A percentile compares a stretch with the other conserved stretches of the same genome.
phyloP scores from a whole-genome alignment of 345 rosid species.

The Arabidopsis arenosa region DNA sequence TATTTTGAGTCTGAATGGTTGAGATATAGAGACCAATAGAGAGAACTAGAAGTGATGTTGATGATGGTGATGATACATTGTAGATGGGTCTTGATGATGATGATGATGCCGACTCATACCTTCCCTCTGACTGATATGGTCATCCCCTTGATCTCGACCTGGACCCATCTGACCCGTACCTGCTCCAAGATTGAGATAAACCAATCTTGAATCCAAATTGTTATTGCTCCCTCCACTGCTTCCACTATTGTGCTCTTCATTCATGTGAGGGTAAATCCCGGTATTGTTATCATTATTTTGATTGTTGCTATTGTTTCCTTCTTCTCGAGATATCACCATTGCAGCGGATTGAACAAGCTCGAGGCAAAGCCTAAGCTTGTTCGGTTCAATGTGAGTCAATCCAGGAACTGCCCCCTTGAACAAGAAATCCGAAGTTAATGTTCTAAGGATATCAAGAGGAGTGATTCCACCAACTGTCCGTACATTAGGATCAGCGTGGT shows the following conservation, averaged over 20 bases:
- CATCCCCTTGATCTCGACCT: slow-evolving; percentile 63
- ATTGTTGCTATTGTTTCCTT: slow-evolving; percentile 64
- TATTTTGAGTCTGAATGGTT: slow-evolving; percentile 35
- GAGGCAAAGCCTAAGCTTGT: slow-evolving; percentile 90
- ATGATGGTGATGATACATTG: slow-evolving; percentile 65
- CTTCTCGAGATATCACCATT: slow-evolving; percentile 93
- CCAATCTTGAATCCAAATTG: slow-evolving; percentile 82
- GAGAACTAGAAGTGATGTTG: slow-evolving; percentile 64
- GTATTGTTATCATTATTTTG: slow-evolving; percentile 52
- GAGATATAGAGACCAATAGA: slow-evolving; percentile 35
- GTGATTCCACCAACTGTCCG: slow-evolving; percentile 92
- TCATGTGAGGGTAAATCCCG: slow-evolving; percentile 65
- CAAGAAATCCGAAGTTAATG: slow-evolving; percentile 97
- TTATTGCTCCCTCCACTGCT: slow-evolving; percentile 60
- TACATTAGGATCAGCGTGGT: slow-evolving; percentile 95
- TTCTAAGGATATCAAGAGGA: slow-evolving; percentile 87
- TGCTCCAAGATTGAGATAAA: slow-evolving; percentile 91
- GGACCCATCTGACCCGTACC: slow-evolving; percentile 64
- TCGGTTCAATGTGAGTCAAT: slow-evolving; percentile 89
- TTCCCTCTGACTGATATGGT: slow-evolving; percentile 63
- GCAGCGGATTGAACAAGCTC: slow-evolving; percentile 99
- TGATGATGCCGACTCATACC: slow-evolving; percentile 63
- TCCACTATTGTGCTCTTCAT: slow-evolving; percentile 66
- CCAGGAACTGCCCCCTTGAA: slow-evolving; percentile 99
- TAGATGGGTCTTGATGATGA: slow-evolving; percentile 60